phyloP scores from a whole-genome alignment of 441 rosid species.

The Iberis amara region DNA sequence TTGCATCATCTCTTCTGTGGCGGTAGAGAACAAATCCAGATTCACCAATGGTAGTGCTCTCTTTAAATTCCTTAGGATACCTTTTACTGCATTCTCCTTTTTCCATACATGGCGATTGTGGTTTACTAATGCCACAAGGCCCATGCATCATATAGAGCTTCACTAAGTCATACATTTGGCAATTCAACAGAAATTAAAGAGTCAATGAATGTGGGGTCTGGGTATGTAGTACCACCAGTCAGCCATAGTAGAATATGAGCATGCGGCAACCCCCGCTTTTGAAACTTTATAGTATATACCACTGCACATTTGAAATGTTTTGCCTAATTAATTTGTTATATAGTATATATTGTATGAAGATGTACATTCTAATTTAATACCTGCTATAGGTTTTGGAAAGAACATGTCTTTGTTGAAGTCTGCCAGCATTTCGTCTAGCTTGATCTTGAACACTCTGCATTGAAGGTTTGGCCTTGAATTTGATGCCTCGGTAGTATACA shows the following conservation, averaged over 20 bases:
- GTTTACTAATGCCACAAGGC: too few relatives aligned
- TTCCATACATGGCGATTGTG: not conserved
- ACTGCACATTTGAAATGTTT: not conserved
- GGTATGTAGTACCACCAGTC: not conserved
- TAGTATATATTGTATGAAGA: too few relatives aligned
- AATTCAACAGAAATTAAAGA: not conserved
- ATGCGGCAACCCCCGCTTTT: constrained; percentile 4
- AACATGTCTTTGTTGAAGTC: not conserved
- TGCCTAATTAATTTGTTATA: not conserved
- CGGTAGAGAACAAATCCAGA: not conserved
- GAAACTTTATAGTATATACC: not conserved
- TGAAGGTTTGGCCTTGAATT: too few relatives aligned
- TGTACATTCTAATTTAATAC: too few relatives aligned
- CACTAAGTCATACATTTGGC: not conserved
- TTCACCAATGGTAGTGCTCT: not conserved
- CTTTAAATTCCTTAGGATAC: not conserved
- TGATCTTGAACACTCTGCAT: too few relatives aligned
- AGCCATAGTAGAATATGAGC: constrained; percentile 18
- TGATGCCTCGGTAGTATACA: too few relatives aligned
- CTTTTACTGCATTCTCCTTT: constrained; percentile 5
- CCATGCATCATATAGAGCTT: constrained; percentile 21
- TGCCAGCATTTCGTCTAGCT: not conserved
- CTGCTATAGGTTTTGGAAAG: not conserved
- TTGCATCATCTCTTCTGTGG: not conserved
- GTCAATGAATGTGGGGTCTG: not conserved